Conservation (phyloP, 2,329 filamentous ascomycete species). For the Parafenestella ontariensis region DNA sequence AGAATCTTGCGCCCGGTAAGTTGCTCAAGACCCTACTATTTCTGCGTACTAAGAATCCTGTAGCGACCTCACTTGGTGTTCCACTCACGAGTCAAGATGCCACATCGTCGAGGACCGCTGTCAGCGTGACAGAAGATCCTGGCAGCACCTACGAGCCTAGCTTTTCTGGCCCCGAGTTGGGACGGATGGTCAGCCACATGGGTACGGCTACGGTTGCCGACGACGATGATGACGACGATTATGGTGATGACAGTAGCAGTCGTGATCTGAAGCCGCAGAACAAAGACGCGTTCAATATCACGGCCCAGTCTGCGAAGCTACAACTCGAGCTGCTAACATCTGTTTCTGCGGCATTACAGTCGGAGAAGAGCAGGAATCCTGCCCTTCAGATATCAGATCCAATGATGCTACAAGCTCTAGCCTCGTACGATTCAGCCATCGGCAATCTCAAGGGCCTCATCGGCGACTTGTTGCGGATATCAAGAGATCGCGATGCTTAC, state of each 20-base stretch:
- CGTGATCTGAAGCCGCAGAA: slow-evolving; percentile 74
- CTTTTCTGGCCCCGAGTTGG: slow-evolving; percentile 61
- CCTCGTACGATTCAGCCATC: slow-evolving; percentile 88
- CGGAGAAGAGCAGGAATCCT: slow-evolving; percentile 74
- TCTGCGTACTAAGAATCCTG: slow-evolving; percentile 4
- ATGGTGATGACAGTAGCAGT: slow-evolving; percentile 80
- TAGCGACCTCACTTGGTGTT: slow-evolving; percentile 56
- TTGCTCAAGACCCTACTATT: neutral
- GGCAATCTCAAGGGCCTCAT: slow-evolving; percentile 84
- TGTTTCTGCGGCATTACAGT: slow-evolving; percentile 81
- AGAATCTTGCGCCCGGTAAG: slow-evolving; percentile 41
- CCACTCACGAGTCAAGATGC: slow-evolving; percentile 52
- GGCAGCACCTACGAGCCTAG: slow-evolving; percentile 65
- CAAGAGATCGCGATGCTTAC: slow-evolving; percentile 90
- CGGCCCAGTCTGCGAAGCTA: slow-evolving; percentile 89
- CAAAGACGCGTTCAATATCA: slow-evolving; percentile 96
- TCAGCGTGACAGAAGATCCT: slow-evolving; percentile 62
- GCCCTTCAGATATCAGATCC: slow-evolving; percentile 76
- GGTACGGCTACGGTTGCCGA: slow-evolving; percentile 63
- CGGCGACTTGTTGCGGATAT: slow-evolving; percentile 87
- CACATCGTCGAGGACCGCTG: slow-evolving; percentile 48
- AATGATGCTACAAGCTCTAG: slow-evolving; percentile 76
- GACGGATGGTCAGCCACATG: slow-evolving; percentile 57
- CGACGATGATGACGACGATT: slow-evolving; percentile 72
- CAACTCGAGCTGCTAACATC: slow-evolving; percentile 90